Percentiles rank a stretch among this genome's conserved stretches.
Conservation (phyloP, 371 early-diverging fungal species). For the Fennellomyces sp. region DNA sequence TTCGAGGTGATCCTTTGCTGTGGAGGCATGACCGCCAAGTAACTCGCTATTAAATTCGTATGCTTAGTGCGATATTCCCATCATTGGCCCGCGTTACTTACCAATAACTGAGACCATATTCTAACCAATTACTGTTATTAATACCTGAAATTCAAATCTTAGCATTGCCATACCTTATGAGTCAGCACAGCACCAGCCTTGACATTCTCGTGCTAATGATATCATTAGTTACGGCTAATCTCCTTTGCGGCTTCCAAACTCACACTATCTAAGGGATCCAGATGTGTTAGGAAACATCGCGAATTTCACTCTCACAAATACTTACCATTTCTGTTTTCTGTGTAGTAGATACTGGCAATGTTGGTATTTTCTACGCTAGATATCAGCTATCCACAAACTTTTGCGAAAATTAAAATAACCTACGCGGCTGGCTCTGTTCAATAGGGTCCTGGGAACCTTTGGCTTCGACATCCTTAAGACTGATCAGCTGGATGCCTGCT, state of each 20-base stretch:
- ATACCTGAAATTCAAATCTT: too few relatives aligned
- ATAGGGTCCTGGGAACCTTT: conserved; percentile 24
- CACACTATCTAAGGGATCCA: too few relatives aligned
- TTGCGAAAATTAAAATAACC: too few relatives aligned
- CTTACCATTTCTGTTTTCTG: conserved; percentile 5
- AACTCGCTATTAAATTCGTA: conserved; percentile 30
- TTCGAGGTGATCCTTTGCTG: conserved; percentile 39
- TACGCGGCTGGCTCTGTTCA: conserved; percentile 37
- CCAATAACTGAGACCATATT: conserved; percentile 10
- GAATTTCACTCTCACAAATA: too few relatives aligned
- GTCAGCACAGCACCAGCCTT: conserved; percentile 48
- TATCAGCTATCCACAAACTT: not conserved
- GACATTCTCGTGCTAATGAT: conserved; percentile 6
- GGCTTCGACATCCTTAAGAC: conserved; percentile 35
- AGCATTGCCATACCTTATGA: conserved; percentile 39
- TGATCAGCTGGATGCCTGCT: conserved; percentile 24
- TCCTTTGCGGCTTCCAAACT: too few relatives aligned
- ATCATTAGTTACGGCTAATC: too few relatives aligned
- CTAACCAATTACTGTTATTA: too few relatives aligned
- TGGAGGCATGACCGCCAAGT: conserved; percentile 44
- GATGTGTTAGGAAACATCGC: too few relatives aligned
- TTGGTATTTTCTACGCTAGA: conserved; percentile 28
- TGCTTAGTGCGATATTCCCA: not conserved
- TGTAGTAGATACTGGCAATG: conserved; percentile 45
- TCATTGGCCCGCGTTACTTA: conserved; percentile 1